Conservation (phyloP, 2,329 filamentous ascomycete species). For the Blastomyces percursus region DNA sequence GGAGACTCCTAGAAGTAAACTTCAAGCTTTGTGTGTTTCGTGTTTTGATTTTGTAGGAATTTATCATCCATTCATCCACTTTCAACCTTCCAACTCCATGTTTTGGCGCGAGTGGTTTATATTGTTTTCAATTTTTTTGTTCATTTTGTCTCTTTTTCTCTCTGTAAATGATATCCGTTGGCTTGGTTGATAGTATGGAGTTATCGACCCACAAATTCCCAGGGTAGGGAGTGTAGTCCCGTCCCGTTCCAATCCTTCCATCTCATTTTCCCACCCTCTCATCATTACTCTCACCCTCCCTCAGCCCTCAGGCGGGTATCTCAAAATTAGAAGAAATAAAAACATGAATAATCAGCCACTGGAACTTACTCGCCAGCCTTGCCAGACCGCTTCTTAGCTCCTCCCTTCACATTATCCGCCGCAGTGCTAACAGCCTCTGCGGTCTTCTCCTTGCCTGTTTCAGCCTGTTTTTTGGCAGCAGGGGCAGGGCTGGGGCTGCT, state of each 20-base stretch:
- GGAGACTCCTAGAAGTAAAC: too few relatives aligned
- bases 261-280: not conserved
- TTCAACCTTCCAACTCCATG: not conserved
- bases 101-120: not conserved
- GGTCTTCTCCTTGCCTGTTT: constrained; percentile 62
- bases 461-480: constrained; percentile 59
- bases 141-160: not conserved
- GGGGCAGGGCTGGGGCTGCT: constrained; percentile 54
- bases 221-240: not conserved
- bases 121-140: not conserved
- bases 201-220: not conserved
- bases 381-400: constrained; percentile 51
- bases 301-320: not conserved
- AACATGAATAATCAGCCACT: not conserved
- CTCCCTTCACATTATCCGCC: constrained; percentile 64
- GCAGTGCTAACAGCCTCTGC: constrained; percentile 51
- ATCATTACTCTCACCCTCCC: not conserved
- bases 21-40: too few relatives aligned
- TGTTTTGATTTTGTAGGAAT: too few relatives aligned
- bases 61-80: not conserved
- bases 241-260: not conserved
- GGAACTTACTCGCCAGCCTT: constrained; percentile 23
- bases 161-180: too few relatives aligned
- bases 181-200: not conserved
- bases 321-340: not conserved